These are phyloP conservation scores for Oemleria cerasiformis DNA, from an alignment of 306 rosid species.

Conservation along the genomic window DNA sequence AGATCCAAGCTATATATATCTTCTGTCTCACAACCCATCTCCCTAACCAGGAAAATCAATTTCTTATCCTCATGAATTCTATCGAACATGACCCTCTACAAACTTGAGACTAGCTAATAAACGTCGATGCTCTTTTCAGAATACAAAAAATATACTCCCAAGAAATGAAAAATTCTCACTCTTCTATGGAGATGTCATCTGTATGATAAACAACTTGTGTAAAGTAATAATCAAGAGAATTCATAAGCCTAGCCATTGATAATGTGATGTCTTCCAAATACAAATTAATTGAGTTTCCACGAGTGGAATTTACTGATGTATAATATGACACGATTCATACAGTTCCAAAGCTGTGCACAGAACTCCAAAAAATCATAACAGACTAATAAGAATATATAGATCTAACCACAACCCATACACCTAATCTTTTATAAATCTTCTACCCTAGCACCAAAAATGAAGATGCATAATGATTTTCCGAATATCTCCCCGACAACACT, in stretches of 20 bases:
- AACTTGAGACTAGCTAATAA: background rate
- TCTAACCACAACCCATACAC: background rate
- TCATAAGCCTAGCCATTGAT: background rate
- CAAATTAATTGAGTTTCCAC: background rate
- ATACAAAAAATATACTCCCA: background rate
- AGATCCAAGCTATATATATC: background rate
- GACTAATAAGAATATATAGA: background rate
- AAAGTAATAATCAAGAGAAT: background rate
- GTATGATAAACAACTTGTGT: background rate
- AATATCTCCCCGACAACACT: constrained; percentile 61
- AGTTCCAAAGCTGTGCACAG: background rate
- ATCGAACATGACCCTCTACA: background rate
- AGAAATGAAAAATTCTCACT: background rate
- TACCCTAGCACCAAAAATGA: constrained; percentile 91
- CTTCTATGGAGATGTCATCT: background rate
- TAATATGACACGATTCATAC: too few relatives aligned
- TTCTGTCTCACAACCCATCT: background rate
- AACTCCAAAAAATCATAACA: background rate
- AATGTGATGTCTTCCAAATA: background rate
- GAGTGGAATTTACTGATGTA: background rate
- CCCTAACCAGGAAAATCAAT: background rate
- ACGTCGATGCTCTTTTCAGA: background rate
- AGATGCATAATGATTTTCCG: constrained; percentile 78
- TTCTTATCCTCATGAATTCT: background rate
- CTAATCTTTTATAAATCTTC: constrained; percentile 48